phyloP scores from a whole-genome alignment of 169 alveolate species.

The Plasmodium vinckei region DNA sequence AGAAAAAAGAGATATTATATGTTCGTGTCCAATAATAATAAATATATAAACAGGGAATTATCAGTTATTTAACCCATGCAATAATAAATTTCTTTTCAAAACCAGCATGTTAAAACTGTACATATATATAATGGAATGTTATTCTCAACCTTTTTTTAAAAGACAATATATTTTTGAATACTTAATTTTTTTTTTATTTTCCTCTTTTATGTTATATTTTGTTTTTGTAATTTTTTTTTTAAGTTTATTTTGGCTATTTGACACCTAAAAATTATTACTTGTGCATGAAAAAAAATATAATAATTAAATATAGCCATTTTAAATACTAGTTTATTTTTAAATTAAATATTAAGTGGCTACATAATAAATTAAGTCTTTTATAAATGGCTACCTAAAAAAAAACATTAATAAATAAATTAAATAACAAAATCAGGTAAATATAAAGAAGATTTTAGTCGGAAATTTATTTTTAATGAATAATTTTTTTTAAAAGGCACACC shows the following conservation, averaged over 20 bases:
- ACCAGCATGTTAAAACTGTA: no score
- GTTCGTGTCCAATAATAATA: no score
- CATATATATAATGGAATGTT: constrained; percentile 12
- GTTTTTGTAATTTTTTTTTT: constrained; percentile 28
- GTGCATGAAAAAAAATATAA: constrained; percentile 23
- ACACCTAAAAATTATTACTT: constrained; percentile 29
- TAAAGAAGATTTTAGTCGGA: neutral
- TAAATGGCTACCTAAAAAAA: constrained; percentile 9
- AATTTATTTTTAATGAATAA: neutral
- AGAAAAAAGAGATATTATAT: no score
- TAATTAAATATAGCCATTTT: constrained; percentile 13
- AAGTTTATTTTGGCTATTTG: constrained; percentile 55
- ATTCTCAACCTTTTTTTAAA: constrained; percentile 7
- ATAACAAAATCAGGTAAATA: neutral
- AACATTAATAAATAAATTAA: neutral
- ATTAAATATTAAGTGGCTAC: constrained; percentile 13
- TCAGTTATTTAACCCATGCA: no score
- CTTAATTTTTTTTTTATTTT: constrained; percentile 9
- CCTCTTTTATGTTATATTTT: constrained; percentile 7
- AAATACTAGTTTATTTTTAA: neutral
- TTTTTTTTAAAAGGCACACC: neutral
- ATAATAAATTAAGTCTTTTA: constrained; percentile 4
- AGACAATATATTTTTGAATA: constrained; percentile 1
- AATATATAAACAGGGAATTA: no score
- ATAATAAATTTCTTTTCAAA: no score